phyloP scores from a whole-genome alignment of 768 basidiomycete genomes.

The Calvatia gigantea region DNA sequence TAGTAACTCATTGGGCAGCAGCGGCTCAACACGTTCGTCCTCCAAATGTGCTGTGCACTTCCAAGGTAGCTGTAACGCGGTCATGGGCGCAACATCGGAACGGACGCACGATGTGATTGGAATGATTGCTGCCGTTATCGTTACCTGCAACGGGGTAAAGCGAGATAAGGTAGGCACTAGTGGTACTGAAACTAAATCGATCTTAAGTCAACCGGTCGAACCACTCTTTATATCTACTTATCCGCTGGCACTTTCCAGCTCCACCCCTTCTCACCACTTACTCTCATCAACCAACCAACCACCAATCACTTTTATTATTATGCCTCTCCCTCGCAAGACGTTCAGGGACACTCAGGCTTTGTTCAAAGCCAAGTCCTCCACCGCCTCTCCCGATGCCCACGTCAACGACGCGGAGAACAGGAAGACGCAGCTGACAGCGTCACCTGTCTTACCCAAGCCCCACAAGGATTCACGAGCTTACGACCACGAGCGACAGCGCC shows the following conservation, averaged over 20 bases:
- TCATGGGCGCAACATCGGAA: neutral
- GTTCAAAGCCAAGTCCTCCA: neutral
- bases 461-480: slow-evolving; percentile 13
- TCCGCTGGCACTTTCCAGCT: slow-evolving; percentile 9
- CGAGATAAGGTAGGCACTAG: slow-evolving; percentile 10
- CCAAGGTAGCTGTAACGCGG: neutral
- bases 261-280: neutral
- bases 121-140: slow-evolving; percentile 1
- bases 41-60: neutral
- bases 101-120: neutral
- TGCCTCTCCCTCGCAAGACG: slow-evolving; percentile 9
- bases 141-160: slow-evolving; percentile 6
- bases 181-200: slow-evolving; percentile 2
- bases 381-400: neutral
- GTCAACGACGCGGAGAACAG: neutral
- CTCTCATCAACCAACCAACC: neutral
- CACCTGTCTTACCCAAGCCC: slow-evolving; percentile 1
- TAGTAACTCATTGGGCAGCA: neutral
- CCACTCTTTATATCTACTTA: slow-evolving; percentile 9
- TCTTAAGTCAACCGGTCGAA: slow-evolving; percentile 3
- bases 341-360: slow-evolving; percentile 1
- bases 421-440: neutral
- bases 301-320: neutral
- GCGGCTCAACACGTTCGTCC: slow-evolving; percentile 4
- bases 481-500: slow-evolving; percentile 16